Conservation (phyloP, 148 eudicot genomes). For the Hydrangea macrophylla region DNA sequence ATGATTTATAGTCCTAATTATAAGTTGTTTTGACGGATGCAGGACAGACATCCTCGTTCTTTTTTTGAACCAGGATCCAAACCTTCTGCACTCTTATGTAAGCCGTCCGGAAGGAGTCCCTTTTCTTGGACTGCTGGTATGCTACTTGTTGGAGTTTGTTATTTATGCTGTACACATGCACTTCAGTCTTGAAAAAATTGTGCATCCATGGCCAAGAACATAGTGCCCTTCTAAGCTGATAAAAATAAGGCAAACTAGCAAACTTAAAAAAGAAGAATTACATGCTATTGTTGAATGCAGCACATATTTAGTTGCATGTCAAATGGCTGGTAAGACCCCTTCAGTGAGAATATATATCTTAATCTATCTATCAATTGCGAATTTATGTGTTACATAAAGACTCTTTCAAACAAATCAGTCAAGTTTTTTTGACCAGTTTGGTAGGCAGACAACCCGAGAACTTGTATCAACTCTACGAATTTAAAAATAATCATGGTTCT, state of each 20-base stretch:
- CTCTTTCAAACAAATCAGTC: too few species aligned
- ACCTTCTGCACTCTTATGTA: constrained; percentile 77
- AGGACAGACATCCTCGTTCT: constrained; percentile 97
- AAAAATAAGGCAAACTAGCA: too few species aligned
- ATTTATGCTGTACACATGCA: background rate
- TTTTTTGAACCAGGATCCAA: constrained; percentile 82
- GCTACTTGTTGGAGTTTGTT: background rate
- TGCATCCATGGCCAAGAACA: background rate
- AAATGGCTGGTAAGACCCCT: background rate
- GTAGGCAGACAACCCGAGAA: background rate
- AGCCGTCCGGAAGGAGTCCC: constrained; percentile 67
- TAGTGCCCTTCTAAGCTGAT: background rate
- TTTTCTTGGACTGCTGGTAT: constrained; percentile 90
- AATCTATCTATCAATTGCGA: too few species aligned
- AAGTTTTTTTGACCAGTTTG: too few species aligned
- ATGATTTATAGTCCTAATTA: constrained; percentile 12
- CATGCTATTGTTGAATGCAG: background rate
- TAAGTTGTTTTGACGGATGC: constrained; percentile 59
- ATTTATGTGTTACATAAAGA: too few species aligned
- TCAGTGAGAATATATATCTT: too few species aligned
- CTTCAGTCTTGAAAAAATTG: background rate
- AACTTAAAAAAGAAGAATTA: too few species aligned
- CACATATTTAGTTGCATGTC: background rate
- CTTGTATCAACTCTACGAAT: background rate
- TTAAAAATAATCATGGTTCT: background rate